phyloP scores from a whole-genome alignment of 768 basidiomycete genomes.

The Chalciporus piperatus region DNA sequence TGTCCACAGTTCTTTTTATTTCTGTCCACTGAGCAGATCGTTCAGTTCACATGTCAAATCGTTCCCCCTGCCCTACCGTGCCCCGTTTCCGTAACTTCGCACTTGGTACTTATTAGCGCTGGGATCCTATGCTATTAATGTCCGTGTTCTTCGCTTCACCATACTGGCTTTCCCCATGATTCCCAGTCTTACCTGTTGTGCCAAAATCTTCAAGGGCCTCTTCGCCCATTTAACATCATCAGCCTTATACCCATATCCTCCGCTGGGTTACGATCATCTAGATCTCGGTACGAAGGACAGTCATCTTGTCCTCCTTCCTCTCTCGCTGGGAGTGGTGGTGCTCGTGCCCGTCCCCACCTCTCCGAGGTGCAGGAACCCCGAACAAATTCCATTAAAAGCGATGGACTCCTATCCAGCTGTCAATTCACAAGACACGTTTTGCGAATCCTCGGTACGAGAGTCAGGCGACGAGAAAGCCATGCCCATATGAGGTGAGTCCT shows the following conservation, averaged over 20 bases:
- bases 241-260: neutral
- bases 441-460: neutral
- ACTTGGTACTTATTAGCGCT: neutral
- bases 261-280: slow-evolving; percentile 2
- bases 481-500: no score
- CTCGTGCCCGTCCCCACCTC: neutral
- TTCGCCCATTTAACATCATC: neutral
- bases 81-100: neutral
- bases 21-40: neutral
- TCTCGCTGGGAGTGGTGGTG: neutral
- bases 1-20: neutral
- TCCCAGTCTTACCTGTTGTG: neutral
- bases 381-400: slow-evolving; percentile 1
- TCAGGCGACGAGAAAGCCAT: neutral
- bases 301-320: neutral
- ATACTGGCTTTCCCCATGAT: neutral
- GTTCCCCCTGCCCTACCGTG: neutral
- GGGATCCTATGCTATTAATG: neutral
- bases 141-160: neutral
- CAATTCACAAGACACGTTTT: neutral
- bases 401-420: neutral
- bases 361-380: neutral
- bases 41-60: neutral
- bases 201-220: neutral
- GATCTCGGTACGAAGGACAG: neutral